Percentiles rank a stretch among this genome's conserved stretches.
Evolutionary conservation across 2,329 filamentous ascomycete genomes (phyloP).

Genomic region (Cladosporium sp.): DNA sequence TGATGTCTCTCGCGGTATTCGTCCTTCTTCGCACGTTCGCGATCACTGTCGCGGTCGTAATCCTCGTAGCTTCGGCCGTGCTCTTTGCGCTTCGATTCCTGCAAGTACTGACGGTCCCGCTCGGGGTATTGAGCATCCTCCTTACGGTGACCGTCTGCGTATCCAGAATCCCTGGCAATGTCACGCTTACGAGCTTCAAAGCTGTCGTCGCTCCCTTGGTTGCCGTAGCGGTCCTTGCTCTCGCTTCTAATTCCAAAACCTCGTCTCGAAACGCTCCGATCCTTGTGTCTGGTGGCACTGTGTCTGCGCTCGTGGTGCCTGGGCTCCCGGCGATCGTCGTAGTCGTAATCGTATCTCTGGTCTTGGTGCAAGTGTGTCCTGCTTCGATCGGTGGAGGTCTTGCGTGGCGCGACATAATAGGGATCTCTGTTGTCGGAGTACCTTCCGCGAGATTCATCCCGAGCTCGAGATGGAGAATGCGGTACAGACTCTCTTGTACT

Average conservation of each 20-base stretch:
- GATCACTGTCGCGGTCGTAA: conserved; percentile 25
- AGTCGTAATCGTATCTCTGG: conserved; percentile 39
- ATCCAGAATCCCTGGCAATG: conserved; percentile 24
- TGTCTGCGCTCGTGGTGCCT: conserved; percentile 30
- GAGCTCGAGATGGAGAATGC: conserved; percentile 24
- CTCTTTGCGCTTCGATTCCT: conserved; percentile 1
- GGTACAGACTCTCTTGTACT: conserved; percentile 40
- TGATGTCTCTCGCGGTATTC: conserved; percentile 21
- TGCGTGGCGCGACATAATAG: conserved; percentile 31
- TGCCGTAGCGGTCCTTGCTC: conserved; percentile 30
- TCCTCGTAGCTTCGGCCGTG: conserved; percentile 12
- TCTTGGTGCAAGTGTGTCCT: conserved; percentile 45
- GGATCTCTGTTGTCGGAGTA: conserved; percentile 32
- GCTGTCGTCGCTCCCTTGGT: conserved; percentile 35
- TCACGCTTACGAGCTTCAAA: conserved; percentile 33
- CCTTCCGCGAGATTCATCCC: conserved; percentile 20
- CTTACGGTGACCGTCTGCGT: conserved; percentile 23
- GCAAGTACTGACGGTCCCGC: conserved; percentile 10
- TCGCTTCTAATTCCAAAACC: conserved; percentile 44
- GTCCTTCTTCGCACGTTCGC: conserved; percentile 20
- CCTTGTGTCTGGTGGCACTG: conserved; percentile 35
- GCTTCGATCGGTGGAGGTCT: conserved; percentile 37
- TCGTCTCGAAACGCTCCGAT: conserved; percentile 41
- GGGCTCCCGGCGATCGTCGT: conserved; percentile 41
- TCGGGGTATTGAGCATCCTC: conserved; percentile 20